Percentiles rank a stretch among this genome's conserved stretches.
Evolutionary conservation across 108 stramenopile species (phyloP).

Genomic region (Pseudonitzschia pungens): DNA sequence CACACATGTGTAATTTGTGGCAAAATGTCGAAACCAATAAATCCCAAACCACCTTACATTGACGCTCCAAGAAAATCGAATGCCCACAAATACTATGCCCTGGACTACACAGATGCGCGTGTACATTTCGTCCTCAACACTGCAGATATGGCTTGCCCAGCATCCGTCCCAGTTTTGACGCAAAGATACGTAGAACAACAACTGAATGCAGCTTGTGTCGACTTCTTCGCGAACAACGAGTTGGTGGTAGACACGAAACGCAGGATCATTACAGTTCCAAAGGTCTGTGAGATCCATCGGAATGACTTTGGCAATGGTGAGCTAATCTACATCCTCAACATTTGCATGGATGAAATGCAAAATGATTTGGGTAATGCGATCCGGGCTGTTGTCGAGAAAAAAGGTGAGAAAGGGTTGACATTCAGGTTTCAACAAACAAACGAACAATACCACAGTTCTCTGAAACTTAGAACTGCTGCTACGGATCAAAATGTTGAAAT

Average conservation of each 20-base stretch:
- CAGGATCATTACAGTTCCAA: conserved; percentile 64
- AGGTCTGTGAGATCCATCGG: conserved; percentile 83
- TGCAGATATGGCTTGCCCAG: conserved; percentile 61
- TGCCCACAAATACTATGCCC: conserved; percentile 66
- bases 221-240: conserved; percentile 54
- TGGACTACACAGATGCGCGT: conserved; percentile 62
- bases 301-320: conserved; percentile 78
- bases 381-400: conserved; percentile 14
- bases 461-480: conserved; percentile 17
- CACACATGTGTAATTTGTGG: conserved; percentile 89
- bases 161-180: conserved; percentile 52
- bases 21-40: conserved; percentile 59
- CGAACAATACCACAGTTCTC: conserved; percentile 39
- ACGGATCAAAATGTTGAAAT: conserved; percentile 2
- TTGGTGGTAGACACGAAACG: conserved; percentile 63
- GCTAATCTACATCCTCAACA: conserved; percentile 40
- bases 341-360: conserved; percentile 59
- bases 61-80: conserved; percentile 74
- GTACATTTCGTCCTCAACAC: conserved; percentile 80
- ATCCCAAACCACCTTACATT: conserved; percentile 64
- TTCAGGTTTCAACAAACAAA: conserved; percentile 30
- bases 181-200: conserved; percentile 66
- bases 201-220: conserved; percentile 52
- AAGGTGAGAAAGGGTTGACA: conserved; percentile 19
- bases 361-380: conserved; percentile 21